A percentile compares a stretch with the other conserved stretches of the same genome.
Evolutionary conservation across 1,284 basidiomycete genomes (phyloP).

Genomic region (Somion occarium): DNA sequence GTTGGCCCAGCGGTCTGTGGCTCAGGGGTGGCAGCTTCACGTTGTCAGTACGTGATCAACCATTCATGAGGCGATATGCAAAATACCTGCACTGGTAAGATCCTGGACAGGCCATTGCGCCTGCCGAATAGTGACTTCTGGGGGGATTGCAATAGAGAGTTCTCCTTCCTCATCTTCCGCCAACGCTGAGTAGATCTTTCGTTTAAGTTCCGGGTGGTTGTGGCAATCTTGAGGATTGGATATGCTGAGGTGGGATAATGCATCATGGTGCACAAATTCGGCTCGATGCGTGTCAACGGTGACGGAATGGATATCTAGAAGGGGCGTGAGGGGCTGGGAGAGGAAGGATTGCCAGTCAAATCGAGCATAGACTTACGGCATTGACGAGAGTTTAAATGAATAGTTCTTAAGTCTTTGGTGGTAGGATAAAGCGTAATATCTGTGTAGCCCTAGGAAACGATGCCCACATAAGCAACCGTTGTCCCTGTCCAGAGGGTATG

Average conservation of each 20-base stretch:
- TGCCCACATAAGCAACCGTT: conserved; percentile 4
- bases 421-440: conserved; percentile 85
- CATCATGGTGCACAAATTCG: conserved; percentile 75
- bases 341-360: conserved; percentile 5
- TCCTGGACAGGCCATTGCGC: conserved; percentile 36
- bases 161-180: conserved; percentile 93
- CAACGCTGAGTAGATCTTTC: conserved; percentile 85
- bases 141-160: conserved; percentile 85
- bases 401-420: conserved; percentile 68
- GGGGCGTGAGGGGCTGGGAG: conserved; percentile 14
- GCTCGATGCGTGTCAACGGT: conserved; percentile 64
- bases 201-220: conserved; percentile 90
- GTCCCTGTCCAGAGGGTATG: conserved; percentile 5
- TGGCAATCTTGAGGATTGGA: conserved; percentile 80
- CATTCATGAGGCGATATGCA: neutral
- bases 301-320: conserved; percentile 68
- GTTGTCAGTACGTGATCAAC: conserved; percentile 1
- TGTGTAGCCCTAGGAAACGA: conserved; percentile 70
- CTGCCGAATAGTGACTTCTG: conserved; percentile 68
- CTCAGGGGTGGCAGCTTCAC: conserved; percentile 68
- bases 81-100: conserved; percentile 44
- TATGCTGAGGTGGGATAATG: conserved; percentile 65
- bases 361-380: conserved; percentile 53
- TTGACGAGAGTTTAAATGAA: conserved; percentile 84
- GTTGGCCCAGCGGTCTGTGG: conserved; percentile 61